These are phyloP conservation scores for Rosa rugosa DNA, from an alignment of 306 rosid species.

Conservation along the genomic window DNA sequence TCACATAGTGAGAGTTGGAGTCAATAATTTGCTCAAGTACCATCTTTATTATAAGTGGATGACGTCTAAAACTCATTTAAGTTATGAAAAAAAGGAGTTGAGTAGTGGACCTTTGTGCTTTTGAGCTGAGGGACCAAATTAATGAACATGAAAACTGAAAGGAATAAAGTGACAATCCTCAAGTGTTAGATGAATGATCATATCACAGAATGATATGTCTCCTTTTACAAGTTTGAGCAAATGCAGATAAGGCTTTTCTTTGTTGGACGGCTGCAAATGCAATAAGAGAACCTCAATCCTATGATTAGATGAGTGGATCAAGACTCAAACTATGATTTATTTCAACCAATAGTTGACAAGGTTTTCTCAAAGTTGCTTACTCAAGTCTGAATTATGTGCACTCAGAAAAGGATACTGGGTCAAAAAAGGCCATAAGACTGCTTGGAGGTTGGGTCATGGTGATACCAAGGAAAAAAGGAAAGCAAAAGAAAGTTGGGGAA, in stretches of 20 bases:
- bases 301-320: background rate
- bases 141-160: conserved; percentile 30
- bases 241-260: conserved; percentile 29
- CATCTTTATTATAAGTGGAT: background rate
- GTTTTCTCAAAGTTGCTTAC: conserved; percentile 25
- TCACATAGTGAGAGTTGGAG: background rate
- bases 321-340: background rate
- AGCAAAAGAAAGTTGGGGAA: background rate
- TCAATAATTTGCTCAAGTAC: background rate
- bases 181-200: conserved; percentile 23
- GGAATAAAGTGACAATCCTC: conserved; percentile 34
- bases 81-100: background rate
- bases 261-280: conserved; percentile 24
- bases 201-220: conserved; percentile 27
- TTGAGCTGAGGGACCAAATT: conserved; percentile 14
- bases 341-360: background rate
- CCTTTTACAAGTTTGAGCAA: conserved; percentile 33
- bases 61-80: background rate
- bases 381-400: conserved; percentile 21
- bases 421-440: conserved; percentile 49
- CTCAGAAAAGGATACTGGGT: conserved; percentile 28
- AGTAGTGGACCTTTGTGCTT: conserved; percentile 10
- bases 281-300: background rate
- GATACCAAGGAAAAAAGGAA: conserved; percentile 29
- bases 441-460: conserved; percentile 49